phyloP scores from a whole-genome alignment of 2,329 filamentous ascomycete species.

The Aspergillus unguis region DNA sequence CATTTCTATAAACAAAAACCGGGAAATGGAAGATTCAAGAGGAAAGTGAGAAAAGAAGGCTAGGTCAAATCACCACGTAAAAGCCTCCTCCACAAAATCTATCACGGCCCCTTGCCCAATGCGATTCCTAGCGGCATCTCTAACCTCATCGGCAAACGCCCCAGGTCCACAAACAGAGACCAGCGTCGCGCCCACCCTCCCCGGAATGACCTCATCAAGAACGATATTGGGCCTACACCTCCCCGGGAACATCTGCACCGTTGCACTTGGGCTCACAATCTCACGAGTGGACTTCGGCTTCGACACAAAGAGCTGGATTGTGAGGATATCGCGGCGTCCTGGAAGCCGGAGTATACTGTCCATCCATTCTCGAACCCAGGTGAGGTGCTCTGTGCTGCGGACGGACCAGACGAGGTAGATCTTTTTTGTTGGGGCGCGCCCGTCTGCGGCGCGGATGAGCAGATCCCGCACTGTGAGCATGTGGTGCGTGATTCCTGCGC shows the following conservation, averaged over 20 bases:
- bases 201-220: conserved; percentile 54
- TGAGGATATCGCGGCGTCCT: conserved; percentile 56
- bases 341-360: conserved; percentile 61
- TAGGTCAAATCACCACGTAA: conserved; percentile 53
- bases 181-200: conserved; percentile 57
- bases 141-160: conserved; percentile 60
- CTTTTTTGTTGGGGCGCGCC: conserved; percentile 56
- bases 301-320: conserved; percentile 61
- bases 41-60: not conserved
- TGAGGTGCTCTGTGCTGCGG: conserved; percentile 57
- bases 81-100: conserved; percentile 64
- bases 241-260: conserved; percentile 61
- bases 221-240: conserved; percentile 55
- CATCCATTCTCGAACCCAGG: conserved; percentile 66
- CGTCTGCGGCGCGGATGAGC: conserved; percentile 49
- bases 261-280: conserved; percentile 54
- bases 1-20: too few relatives aligned
- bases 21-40: not conserved
- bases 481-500: conserved; percentile 65
- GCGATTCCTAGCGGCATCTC: conserved; percentile 52
- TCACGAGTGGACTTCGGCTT: conserved; percentile 56
- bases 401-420: conserved; percentile 63
- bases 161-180: conserved; percentile 64
- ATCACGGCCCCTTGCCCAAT: conserved; percentile 52
- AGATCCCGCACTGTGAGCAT: conserved; percentile 60